A percentile compares a stretch with the other conserved stretches of the same genome.
Evolutionary conservation across 208 protist genomes (phyloP).

Genomic region (Leishmania gerbilli): DNA sequence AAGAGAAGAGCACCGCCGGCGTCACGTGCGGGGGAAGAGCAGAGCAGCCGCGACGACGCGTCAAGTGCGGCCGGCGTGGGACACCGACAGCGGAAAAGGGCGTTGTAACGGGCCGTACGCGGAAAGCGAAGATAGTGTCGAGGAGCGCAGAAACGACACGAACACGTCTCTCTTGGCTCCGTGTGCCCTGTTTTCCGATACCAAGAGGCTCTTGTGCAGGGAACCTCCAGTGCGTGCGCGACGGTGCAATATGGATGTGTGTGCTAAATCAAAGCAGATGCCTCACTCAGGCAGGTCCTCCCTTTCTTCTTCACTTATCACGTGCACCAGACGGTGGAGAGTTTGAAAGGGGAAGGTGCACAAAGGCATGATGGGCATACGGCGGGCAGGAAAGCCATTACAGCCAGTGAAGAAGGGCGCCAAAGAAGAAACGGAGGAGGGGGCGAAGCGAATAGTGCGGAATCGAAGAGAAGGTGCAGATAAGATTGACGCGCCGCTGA

Average conservation of each 20-base stretch:
- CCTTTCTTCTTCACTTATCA: background rate
- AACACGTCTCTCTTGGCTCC: background rate
- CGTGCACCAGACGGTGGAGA: background rate
- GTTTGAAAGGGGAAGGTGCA: background rate
- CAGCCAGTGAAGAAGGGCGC: background rate
- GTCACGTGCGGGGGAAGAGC: background rate
- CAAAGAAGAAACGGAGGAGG: background rate
- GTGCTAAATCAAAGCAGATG: background rate
- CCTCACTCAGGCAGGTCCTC: background rate
- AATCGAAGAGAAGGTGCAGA: background rate
- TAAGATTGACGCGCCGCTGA: background rate
- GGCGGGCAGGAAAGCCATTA: background rate
- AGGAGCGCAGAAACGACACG: background rate
- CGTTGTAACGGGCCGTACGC: slow-evolving; percentile 5
- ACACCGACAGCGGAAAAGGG: background rate
- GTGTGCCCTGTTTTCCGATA: background rate
- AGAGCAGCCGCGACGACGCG: background rate
- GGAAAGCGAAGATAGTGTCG: background rate
- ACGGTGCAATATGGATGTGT: background rate
- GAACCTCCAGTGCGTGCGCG: background rate
- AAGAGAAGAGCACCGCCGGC: background rate
- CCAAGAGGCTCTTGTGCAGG: background rate
- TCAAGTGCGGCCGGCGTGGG: background rate
- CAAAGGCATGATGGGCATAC: background rate
- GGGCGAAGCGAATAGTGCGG: background rate